A percentile compares a stretch with the other conserved stretches of the same genome.
Evolutionary conservation across 75 land plant species (phyloP).

Genomic region (Cupressus sempervirens): DNA sequence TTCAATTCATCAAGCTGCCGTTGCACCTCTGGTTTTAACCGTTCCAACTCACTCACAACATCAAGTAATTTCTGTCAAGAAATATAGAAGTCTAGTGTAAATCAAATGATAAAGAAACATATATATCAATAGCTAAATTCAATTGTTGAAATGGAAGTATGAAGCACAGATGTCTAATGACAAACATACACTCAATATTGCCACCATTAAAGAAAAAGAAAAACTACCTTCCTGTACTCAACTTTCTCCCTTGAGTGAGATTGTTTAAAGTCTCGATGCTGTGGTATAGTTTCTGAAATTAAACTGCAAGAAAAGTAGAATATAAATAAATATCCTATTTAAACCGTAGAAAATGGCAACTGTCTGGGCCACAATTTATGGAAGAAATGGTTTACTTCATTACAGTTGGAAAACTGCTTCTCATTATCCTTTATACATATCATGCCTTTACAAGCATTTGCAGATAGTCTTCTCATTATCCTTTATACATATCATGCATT

Average conservation of each 20-base stretch:
- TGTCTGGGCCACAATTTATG: background rate
- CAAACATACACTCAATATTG: background rate
- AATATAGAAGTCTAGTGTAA: background rate
- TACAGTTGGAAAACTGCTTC: background rate
- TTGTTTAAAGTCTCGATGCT: slow-evolving; percentile 63
- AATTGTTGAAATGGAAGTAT: no score
- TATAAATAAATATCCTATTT: background rate
- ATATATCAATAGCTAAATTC: background rate
- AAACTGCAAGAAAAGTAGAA: slow-evolving; percentile 41
- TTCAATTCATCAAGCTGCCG: slow-evolving; percentile 52
- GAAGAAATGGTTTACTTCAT: background rate
- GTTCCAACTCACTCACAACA: slow-evolving; percentile 72
- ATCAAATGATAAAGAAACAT: background rate
- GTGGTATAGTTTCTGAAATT: slow-evolving; percentile 78
- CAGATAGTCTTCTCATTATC: background rate
- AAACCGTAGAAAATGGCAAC: background rate
- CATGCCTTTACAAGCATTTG: no score
- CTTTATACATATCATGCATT: background rate
- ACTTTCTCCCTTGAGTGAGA: slow-evolving; percentile 32
- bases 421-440: background rate
- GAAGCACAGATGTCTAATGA: background rate
- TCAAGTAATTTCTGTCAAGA: slow-evolving; percentile 53
- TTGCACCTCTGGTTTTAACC: slow-evolving; percentile 66
- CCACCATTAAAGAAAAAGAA: background rate
- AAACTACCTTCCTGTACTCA: slow-evolving; percentile 49